A percentile compares a stretch with the other conserved stretches of the same genome.
Evolutionary conservation across 352 stramenopile species (phyloP).

Genomic region (Phytophthora pisi): DNA sequence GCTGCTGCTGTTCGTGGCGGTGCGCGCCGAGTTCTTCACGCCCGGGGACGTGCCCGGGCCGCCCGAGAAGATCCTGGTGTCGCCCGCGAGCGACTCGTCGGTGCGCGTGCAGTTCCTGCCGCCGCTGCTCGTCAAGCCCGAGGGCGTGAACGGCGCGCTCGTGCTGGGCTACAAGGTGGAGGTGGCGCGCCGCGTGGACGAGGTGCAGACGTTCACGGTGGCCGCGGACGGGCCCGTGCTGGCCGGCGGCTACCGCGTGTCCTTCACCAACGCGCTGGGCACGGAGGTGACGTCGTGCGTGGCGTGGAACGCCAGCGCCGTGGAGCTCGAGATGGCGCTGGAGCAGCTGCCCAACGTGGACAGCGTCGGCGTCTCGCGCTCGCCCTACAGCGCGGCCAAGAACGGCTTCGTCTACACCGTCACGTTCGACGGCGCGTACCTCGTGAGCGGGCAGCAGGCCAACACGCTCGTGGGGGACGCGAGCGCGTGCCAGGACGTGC

Average conservation of each 20-base stretch:
- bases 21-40: slow-evolving; percentile 49
- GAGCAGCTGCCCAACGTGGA: slow-evolving; percentile 75
- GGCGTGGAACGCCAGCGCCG: slow-evolving; percentile 70
- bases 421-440: slow-evolving; percentile 66
- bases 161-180: slow-evolving; percentile 85
- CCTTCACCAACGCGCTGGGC: slow-evolving; percentile 50
- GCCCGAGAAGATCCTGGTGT: slow-evolving; percentile 66
- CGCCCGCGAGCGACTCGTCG: slow-evolving; percentile 47
- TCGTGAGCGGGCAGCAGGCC: slow-evolving; percentile 60
- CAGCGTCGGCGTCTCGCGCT: slow-evolving; percentile 62
- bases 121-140: slow-evolving; percentile 58
- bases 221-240: slow-evolving; percentile 57
- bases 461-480: slow-evolving; percentile 58
- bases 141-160: slow-evolving; percentile 70
- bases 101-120: slow-evolving; percentile 71
- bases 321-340: slow-evolving; percentile 71
- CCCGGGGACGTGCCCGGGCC: slow-evolving; percentile 71
- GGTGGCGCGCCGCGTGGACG: slow-evolving; percentile 65
- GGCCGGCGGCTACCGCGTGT: slow-evolving; percentile 59
- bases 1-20: slow-evolving; percentile 12
- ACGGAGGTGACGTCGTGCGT: slow-evolving; percentile 55
- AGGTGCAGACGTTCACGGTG: slow-evolving; percentile 77
- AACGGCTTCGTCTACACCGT: slow-evolving; percentile 78
- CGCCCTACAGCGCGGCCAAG: slow-evolving; percentile 44
- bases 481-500: slow-evolving; percentile 37